These are phyloP conservation scores for Puccinia coronata DNA, from an alignment of 1,284 basidiomycete genomes.

Conservation along the genomic window DNA sequence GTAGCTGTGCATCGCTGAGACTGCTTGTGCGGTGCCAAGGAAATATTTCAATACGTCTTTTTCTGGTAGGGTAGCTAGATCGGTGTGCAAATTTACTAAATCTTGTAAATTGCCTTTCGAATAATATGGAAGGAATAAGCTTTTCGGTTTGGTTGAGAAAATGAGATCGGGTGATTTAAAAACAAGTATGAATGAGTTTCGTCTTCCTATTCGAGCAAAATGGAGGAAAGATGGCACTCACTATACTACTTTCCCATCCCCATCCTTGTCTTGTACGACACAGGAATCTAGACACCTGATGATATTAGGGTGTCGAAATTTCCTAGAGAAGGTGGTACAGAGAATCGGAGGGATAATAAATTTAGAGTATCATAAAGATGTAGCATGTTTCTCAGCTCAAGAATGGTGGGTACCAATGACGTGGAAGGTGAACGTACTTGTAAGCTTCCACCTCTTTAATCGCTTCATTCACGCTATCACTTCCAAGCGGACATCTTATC, in stretches of 20 bases:
- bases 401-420: neutral
- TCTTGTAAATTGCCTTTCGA: slow-evolving; percentile 58
- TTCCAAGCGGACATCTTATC: slow-evolving; percentile 58
- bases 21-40: slow-evolving; percentile 56
- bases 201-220: neutral
- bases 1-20: slow-evolving; percentile 56
- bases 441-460: slow-evolving; percentile 59
- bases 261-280: slow-evolving; percentile 55
- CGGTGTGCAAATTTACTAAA: slow-evolving; percentile 56
- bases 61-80: slow-evolving; percentile 56
- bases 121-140: slow-evolving; percentile 57
- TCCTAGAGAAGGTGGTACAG: slow-evolving; percentile 17
- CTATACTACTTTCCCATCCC: slow-evolving; percentile 52
- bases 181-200: neutral
- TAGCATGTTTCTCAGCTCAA: neutral
- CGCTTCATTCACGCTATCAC: slow-evolving; percentile 56
- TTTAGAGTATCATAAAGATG: neutral
- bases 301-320: slow-evolving; percentile 58
- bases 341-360: neutral
- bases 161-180: neutral
- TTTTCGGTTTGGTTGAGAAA: neutral
- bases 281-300: slow-evolving; percentile 57
- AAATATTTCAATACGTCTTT: slow-evolving; percentile 56
- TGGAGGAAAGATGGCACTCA: neutral
- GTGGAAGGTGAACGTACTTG: slow-evolving; percentile 30